These are phyloP conservation scores for Luvunga scandens DNA, from an alignment of 345 rosid genomes.

Conservation along the genomic window DNA sequence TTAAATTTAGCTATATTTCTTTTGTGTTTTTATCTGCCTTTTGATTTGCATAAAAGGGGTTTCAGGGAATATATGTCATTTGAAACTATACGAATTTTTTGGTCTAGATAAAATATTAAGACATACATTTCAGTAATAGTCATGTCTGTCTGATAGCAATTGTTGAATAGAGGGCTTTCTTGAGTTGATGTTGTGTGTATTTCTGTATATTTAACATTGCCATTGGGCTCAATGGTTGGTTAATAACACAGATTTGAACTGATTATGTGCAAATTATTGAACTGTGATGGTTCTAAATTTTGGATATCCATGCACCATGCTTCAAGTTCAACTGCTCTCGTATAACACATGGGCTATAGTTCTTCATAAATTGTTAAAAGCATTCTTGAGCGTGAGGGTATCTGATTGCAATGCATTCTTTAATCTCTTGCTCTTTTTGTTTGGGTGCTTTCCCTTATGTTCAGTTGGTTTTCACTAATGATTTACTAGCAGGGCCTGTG, in stretches of 20 bases:
- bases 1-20: background rate
- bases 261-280: background rate
- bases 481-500: slow-evolving; percentile 72
- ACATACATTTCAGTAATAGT: background rate
- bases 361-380: background rate
- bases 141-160: background rate
- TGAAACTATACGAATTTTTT: background rate
- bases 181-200: background rate
- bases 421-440: background rate
- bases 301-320: background rate
- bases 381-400: slow-evolving; percentile 25
- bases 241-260: background rate
- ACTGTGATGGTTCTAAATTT: background rate
- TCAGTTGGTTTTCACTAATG: slow-evolving; percentile 67
- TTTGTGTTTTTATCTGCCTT: background rate
- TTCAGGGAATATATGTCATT: background rate
- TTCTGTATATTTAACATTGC: background rate
- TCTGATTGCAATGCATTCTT: slow-evolving; percentile 19
- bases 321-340: background rate
- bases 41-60: background rate
- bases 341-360: background rate
- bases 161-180: background rate
- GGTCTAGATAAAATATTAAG: background rate
- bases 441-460: slow-evolving; percentile 18
- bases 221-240: too few species aligned